phyloP scores from a whole-genome alignment of 78 protist genomes.

The Thecamonas trahens region DNA sequence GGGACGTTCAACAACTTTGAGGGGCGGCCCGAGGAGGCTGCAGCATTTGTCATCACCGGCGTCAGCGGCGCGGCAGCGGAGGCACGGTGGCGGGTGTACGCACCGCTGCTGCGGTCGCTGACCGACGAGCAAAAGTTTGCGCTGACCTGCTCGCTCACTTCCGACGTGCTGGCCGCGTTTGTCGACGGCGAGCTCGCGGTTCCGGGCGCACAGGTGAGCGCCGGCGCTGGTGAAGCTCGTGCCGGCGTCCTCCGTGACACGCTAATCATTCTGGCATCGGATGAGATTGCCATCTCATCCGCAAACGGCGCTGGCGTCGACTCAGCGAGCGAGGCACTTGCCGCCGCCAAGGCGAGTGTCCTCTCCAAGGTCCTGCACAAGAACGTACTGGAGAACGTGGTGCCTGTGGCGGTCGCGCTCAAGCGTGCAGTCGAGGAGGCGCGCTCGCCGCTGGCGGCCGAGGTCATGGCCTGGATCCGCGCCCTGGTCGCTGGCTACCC shows the following conservation, averaged over 20 bases:
- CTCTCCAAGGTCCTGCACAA: not conserved
- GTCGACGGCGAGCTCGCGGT: slow-evolving; percentile 6
- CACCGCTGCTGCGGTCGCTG: not conserved
- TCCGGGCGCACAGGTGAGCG: not conserved
- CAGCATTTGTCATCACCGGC: not conserved
- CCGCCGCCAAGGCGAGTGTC: not conserved
- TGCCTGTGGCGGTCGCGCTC: slow-evolving; percentile 16
- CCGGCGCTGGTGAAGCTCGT: not conserved
- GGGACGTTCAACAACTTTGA: not conserved
- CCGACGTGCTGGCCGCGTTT: slow-evolving; percentile 10
- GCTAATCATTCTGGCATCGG: not conserved
- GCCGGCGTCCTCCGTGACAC: not conserved
- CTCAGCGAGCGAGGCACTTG: not conserved
- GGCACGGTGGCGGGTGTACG: slow-evolving; percentile 1
- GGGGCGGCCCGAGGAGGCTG: not conserved
- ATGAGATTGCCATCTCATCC: not conserved
- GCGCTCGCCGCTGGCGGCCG: slow-evolving; percentile 10
- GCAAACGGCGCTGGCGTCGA: not conserved
- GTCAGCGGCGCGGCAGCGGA: not conserved
- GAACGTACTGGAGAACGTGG: slow-evolving; percentile 18
- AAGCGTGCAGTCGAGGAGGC: slow-evolving; percentile 4
- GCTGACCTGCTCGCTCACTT: not conserved
- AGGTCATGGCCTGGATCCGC: slow-evolving; percentile 3
- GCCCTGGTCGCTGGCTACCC: not conserved
- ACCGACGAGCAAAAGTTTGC: slow-evolving; percentile 1